Conservation (phyloP, 1,139 yeast genomes). For the Kurtzmaniella quercitrusa region DNA sequence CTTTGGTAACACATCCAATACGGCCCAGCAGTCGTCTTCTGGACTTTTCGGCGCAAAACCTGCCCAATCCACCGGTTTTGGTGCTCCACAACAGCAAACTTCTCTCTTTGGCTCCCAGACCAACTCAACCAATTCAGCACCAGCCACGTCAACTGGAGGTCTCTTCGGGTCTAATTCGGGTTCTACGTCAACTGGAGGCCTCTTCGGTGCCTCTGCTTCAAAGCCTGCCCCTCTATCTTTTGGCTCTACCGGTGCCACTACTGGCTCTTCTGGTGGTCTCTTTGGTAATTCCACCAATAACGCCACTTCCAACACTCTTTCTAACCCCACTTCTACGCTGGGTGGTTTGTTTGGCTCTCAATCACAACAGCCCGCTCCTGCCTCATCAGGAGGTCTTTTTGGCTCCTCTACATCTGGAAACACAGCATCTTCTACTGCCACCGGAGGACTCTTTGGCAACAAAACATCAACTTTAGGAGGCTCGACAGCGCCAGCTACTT, state of each 20-base stretch:
- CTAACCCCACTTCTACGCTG: neutral
- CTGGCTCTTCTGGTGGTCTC: constrained; percentile 7
- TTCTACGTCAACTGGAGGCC: constrained; percentile 6
- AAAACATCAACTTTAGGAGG: constrained; percentile 6
- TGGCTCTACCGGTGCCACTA: neutral
- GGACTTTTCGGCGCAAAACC: constrained; percentile 10
- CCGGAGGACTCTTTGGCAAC: constrained; percentile 12
- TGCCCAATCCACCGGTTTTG: neutral
- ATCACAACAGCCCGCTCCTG: constrained; percentile 3
- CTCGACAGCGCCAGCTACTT: constrained; percentile 1
- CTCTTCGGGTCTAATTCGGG: constrained; percentile 1
- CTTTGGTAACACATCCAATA: constrained; percentile 5
- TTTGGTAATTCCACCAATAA: constrained; percentile 8
- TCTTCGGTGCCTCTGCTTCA: constrained; percentile 8
- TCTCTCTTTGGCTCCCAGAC: neutral
- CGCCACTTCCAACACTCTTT: neutral
- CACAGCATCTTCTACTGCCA: constrained; percentile 2
- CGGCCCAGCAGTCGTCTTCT: constrained; percentile 2
- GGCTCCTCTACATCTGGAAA: constrained; percentile 9
- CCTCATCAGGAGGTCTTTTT: constrained; percentile 14
- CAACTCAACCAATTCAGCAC: constrained; percentile 1
- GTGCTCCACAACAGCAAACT: neutral
- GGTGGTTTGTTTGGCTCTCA: neutral
- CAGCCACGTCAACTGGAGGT: constrained; percentile 8
- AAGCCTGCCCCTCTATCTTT: neutral